Evolutionary conservation across 768 basidiomycete genomes (phyloP), one percentile per base, ranked within the genome.

Genomic region (Glaciozyma antarctica): DNA sequence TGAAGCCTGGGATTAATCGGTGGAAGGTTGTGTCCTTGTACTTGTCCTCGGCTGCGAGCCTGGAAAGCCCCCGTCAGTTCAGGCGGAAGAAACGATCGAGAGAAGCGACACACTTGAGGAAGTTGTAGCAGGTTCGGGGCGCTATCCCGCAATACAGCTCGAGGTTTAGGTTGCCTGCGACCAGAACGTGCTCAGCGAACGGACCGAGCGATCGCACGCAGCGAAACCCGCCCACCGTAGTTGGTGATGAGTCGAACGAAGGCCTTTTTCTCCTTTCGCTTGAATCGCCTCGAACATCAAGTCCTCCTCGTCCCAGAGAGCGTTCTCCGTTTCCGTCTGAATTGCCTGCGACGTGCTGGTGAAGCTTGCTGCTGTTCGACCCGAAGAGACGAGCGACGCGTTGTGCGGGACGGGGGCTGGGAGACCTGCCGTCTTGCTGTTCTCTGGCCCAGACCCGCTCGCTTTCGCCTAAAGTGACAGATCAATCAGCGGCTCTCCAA

Each of bases 261-360:
- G 2, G 90, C 94, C 62, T 89, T 90, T 77, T 77, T 97, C 98
- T 2, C 86, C 86, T 77, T 90, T 90, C 64, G 86, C 86, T 17
- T 85, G 81, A 70, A 99, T 85, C 43, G 88, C 88, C 76, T 97
- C 94, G 71, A 93, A 99, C 95, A 99, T 99, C 21, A 93, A 80
- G 75, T 98, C 94, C 77, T 99, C 95, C 84, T 98, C 95, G 76
- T 99, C 93, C 85, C 92, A 93, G n/a, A 98, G 79, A 6, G 95
- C 83, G 72, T 88, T 85, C 56, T 92, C 85, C 53, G 81, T 83
- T 28, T 79, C 78, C 5, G 81, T 82, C 63, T 85, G 83, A 17
- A 91, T 86, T 70, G 88, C 88, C 62, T 92, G 82, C 5, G 92
- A 86, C 0, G 95, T 98, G 3, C 90, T 92, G 0, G 95, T 99